phyloP scores from a whole-genome alignment of 2,329 filamentous ascomycete genomes.

The Cercospora brassicicola region DNA sequence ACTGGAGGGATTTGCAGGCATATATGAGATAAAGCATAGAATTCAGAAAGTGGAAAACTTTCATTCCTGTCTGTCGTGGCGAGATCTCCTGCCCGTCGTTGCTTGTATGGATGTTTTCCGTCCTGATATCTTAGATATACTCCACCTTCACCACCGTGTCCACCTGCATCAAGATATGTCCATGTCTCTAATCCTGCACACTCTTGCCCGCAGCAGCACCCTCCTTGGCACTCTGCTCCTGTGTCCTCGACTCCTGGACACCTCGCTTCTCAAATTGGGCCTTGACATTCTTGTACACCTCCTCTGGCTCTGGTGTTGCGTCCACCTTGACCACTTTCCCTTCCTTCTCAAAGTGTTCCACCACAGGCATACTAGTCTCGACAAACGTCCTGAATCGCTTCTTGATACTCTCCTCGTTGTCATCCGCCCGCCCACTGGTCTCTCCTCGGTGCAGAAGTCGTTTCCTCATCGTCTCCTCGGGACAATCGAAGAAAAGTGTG shows the following conservation, averaged over 20 bases:
- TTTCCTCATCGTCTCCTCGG: conserved; percentile 82
- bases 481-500: conserved; percentile 92
- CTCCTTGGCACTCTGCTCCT: conserved; percentile 10
- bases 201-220: conserved; percentile 11
- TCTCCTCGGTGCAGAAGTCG: conserved; percentile 84
- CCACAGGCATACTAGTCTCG: conserved; percentile 96
- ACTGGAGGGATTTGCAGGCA: background rate
- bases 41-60: background rate
- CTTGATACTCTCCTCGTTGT: conserved; percentile 92
- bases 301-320: conserved; percentile 67
- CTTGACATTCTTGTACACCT: conserved; percentile 60
- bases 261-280: conserved; percentile 50
- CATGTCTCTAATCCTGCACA: conserved; percentile 10
- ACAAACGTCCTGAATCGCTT: conserved; percentile 94
- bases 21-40: background rate
- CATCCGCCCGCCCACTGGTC: conserved; percentile 86
- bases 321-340: conserved; percentile 77
- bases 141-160: background rate
- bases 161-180: conserved; percentile 2
- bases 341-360: conserved; percentile 76
- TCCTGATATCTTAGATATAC: background rate
- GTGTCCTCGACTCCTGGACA: conserved; percentile 27
- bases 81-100: background rate
- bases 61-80: background rate
- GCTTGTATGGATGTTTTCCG: background rate